Base-by-base conservation (phyloP, 495 filamentous ascomycete genomes). In the Aspergillus panamensis region DNA sequence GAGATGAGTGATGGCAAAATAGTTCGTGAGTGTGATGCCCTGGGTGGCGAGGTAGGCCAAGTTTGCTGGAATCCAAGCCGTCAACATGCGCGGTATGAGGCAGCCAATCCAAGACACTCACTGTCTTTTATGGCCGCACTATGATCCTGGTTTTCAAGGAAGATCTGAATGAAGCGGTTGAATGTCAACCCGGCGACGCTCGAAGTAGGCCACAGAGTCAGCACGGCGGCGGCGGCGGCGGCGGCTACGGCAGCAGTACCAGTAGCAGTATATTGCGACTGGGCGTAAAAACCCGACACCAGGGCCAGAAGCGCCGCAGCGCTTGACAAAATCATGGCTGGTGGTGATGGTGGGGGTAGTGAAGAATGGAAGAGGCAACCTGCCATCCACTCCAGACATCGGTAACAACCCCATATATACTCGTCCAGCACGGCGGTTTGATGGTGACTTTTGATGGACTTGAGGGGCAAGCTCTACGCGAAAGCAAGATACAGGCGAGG, bases 1-100 rank as follows among this genome's bases (percentile, higher is more conserved):
- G 6, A 85, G 85, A 61, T 87, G 85, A 25, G 84, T 83, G 35
- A 80, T 57, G 17, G 73, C 80, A 50, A 72, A 82, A 75, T 82
- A 86, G 74, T 87, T 87, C 54, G 77, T 80, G 31, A 89, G 73
- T 5, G 74, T 73, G 40, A 89, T 84, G 43, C 86, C 86, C 62
- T 82, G 76, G 48, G 67, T 74, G 35, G 84, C 82, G 30, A 89
- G 66, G 65, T 71, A 86, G 19, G 63, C 57, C 42, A 84, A 75
- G 62, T 79, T 86, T 80, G 12, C 61, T 48, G 13, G 64, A 68
- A 47, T 79, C 76, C 6, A 21, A 9, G 5, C 8, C 9, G 51
- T 78, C 77, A 39, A 66, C 67, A 52, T 73, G 86, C 66, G 79
- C 81, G 85, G 45, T 6, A 30, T 9, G 7, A 1, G 10, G 16